Evolutionary conservation across 441 rosid species (phyloP).

Genomic region (Arabidopsis hybrid): DNA sequence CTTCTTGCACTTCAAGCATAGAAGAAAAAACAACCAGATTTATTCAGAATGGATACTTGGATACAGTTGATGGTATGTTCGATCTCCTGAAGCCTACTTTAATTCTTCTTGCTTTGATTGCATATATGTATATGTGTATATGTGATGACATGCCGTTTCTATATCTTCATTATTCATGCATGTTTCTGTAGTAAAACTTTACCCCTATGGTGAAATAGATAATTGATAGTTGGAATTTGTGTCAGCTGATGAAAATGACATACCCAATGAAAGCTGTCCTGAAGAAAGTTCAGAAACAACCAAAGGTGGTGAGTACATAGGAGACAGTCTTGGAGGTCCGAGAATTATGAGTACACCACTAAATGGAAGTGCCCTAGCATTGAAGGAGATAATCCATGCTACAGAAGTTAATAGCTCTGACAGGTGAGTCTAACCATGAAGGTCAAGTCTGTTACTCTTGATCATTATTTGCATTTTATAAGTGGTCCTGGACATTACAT

Average conservation of each 20-base stretch:
- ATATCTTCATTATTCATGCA: conserved; percentile 7
- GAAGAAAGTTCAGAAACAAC: conserved; percentile 38
- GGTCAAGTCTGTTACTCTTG: conserved; percentile 26
- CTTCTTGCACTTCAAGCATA: conserved; percentile 50
- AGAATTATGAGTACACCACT: conserved; percentile 41
- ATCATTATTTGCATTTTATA: conserved; percentile 17
- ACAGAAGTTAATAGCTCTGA: conserved; percentile 39
- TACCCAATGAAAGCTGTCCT: conserved; percentile 40
- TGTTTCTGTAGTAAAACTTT: conserved; percentile 25
- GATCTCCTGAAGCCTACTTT: conserved; percentile 22
- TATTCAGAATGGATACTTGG: conserved; percentile 72
- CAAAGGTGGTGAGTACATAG: conserved; percentile 39
- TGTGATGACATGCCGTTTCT: neutral
- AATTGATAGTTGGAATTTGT: conserved; percentile 45
- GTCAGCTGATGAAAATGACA: conserved; percentile 54
- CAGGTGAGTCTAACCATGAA: conserved; percentile 55
- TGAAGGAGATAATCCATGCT: conserved; percentile 48
- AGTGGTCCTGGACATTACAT: conserved; percentile 3
- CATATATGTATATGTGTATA: neutral
- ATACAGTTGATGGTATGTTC: conserved; percentile 61
- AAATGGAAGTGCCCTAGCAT: conserved; percentile 49
- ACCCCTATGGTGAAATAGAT: conserved; percentile 30
- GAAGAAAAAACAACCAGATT: conserved; percentile 68
- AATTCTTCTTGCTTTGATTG: too few species aligned
- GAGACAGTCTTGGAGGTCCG: conserved; percentile 36